Evolutionary conservation across 805 yeast species (phyloP).

Genomic region (Cyberlindnera americana): DNA sequence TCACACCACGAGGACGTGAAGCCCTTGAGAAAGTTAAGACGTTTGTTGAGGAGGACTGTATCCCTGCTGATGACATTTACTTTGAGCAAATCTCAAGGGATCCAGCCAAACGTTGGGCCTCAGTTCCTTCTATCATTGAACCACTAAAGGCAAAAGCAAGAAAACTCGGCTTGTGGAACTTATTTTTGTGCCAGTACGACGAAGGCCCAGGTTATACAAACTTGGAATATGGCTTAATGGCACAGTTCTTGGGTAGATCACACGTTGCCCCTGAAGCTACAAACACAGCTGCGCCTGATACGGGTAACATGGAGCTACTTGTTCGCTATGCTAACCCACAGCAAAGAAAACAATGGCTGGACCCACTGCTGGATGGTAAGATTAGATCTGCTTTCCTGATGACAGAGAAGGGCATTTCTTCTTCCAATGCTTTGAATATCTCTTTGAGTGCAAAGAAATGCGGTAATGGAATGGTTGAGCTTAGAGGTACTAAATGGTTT

Average conservation of each 20-base stretch:
- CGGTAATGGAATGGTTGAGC: conserved; percentile 41
- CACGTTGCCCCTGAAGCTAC: conserved; percentile 56
- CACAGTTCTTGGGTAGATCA: conserved; percentile 55
- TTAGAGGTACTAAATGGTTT: conserved; percentile 67
- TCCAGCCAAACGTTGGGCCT: conserved; percentile 43
- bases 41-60: conserved; percentile 53
- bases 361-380: conserved; percentile 50
- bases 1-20: conserved; percentile 33
- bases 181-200: conserved; percentile 42
- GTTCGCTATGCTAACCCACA: conserved; percentile 38
- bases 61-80: conserved; percentile 52
- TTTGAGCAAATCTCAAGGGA: conserved; percentile 37
- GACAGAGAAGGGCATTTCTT: conserved; percentile 60
- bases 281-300: conserved; percentile 60
- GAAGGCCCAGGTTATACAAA: conserved; percentile 57
- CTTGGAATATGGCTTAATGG: conserved; percentile 64
- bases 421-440: conserved; percentile 61
- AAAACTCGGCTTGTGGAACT: conserved; percentile 55
- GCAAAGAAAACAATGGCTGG: conserved; percentile 46
- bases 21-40: conserved; percentile 36
- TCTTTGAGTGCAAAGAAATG: conserved; percentile 40
- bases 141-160: conserved; percentile 51
- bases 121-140: conserved; percentile 45
- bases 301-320: conserved; percentile 51
- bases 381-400: conserved; percentile 60